Base-by-base conservation (phyloP, 768 basidiomycete genomes). In the Mycena alexandri region DNA sequence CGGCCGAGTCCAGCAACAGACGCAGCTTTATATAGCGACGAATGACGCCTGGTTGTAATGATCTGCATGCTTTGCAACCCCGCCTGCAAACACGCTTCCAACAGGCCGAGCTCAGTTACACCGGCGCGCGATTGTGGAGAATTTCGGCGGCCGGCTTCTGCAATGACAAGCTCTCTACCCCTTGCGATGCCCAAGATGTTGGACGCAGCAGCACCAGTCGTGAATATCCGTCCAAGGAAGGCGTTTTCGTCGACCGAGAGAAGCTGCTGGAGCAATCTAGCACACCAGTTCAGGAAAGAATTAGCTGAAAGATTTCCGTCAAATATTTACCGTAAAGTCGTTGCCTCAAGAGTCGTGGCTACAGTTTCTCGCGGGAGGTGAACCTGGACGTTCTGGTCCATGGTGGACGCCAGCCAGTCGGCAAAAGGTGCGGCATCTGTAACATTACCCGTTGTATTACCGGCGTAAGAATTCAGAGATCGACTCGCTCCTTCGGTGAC, bases 21-120 rank as follows among this genome's bases (percentile, higher is more conserved):
- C 3, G 70, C 66, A 3, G 66, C 70, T 53, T 71, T 71, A 43
- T 71, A 71, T 10, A 71, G 59, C 16, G 70, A 71, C 1, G 70
- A 71, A 48, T 71, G 70, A 8, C 66, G 66, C 4, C 46, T 25
- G 10, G 70, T 64, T 29, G 70, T 29, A 21, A 71, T 54, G 13
- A 71, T 36, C 34, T 71, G 70, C 2, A 71, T 62, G 13, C 65
- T 41, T 2, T 24, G 7, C 11, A 71, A 48, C 12, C 63, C 52
- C 21, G 70, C 70, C 36, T 61, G 33, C 6, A 60, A 7, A 44
- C 66, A 71, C 0, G 70, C 70, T 36, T 61, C 59, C n/a, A 71
- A 3, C 5, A 68, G 25, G 4, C 70, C 70, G 22, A 71, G 63
- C 42, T 71, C 22, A 19, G 70, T 59, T 25, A 68, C 55, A 58